These are phyloP conservation scores for Hibiscus syriacus DNA, from an alignment of 345 rosid genomes.

Conservation along the genomic window DNA sequence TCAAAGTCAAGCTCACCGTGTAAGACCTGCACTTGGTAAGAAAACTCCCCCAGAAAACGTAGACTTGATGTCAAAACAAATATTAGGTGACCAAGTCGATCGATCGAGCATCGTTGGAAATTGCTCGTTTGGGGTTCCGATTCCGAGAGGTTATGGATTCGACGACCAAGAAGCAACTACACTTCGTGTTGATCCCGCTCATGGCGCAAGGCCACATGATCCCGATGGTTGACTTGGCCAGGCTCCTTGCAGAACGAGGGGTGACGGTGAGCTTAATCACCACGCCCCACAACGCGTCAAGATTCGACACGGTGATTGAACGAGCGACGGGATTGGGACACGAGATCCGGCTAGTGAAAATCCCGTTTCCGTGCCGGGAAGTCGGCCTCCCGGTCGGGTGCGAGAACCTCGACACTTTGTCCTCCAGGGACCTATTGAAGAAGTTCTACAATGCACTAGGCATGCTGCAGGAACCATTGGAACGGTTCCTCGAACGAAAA, in stretches of 20 bases:
- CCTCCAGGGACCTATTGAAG: constrained; percentile 36
- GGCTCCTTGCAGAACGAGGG: constrained; percentile 43
- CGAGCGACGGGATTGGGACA: constrained; percentile 27
- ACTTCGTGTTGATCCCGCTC: constrained; percentile 62
- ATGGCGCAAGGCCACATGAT: constrained; percentile 83
- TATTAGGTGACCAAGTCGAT: neutral
- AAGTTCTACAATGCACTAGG: constrained; percentile 47
- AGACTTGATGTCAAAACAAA: neutral
- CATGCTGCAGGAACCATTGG: constrained; percentile 47
- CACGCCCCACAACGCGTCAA: constrained; percentile 58
- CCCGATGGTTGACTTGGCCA: constrained; percentile 68
- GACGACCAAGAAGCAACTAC: constrained; percentile 24
- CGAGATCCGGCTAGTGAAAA: constrained; percentile 27
- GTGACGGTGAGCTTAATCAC: constrained; percentile 48
- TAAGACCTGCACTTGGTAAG: constrained; percentile 1
- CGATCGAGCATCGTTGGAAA: neutral
- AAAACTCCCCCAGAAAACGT: neutral
- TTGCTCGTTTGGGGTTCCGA: neutral
- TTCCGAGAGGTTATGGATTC: constrained; percentile 18
- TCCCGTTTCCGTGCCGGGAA: constrained; percentile 50
- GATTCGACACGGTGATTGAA: constrained; percentile 31
- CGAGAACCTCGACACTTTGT: constrained; percentile 70
- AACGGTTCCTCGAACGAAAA: constrained; percentile 26
- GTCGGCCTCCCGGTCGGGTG: constrained; percentile 61
- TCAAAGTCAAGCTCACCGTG: constrained; percentile 1